phyloP scores from a whole-genome alignment of 805 yeast species.

The Sugiyamaella floridensis region DNA sequence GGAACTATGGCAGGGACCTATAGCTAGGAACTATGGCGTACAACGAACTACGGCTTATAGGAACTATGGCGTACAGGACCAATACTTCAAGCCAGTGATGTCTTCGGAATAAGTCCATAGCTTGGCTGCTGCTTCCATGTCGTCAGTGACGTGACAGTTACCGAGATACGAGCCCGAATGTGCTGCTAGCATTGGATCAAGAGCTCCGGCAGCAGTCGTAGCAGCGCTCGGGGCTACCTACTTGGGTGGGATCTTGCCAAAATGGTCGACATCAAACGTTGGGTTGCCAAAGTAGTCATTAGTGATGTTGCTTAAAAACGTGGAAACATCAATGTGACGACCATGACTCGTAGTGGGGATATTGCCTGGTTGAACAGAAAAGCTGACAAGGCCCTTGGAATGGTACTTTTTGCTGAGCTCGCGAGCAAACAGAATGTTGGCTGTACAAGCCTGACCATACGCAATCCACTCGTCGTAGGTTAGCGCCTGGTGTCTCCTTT shows the following conservation, averaged over 20 bases:
- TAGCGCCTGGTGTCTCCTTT: constrained; percentile 8
- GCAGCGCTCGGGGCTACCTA: constrained; percentile 1
- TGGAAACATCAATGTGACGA: constrained; percentile 6
- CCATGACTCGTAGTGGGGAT: constrained; percentile 7
- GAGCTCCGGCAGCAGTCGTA: constrained; percentile 1
- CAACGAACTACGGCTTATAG: too few relatives aligned
- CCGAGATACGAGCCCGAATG: neutral
- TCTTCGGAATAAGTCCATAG: constrained; percentile 1
- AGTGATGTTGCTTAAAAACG: neutral
- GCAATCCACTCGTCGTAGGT: constrained; percentile 8
- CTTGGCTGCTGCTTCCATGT: constrained; percentile 4
- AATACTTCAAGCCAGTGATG: too few relatives aligned
- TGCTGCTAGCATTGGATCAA: neutral
- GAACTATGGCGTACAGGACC: too few relatives aligned
- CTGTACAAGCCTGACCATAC: constrained; percentile 15
- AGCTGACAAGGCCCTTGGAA: constrained; percentile 7
- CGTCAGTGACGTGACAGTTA: neutral
- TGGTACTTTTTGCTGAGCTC: constrained; percentile 5
- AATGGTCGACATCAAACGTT: neutral
- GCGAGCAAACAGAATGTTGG: constrained; percentile 10
- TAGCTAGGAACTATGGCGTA: too few relatives aligned
- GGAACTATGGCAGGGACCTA: too few relatives aligned
- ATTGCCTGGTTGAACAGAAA: constrained; percentile 12
- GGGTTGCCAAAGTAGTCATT: constrained; percentile 4
- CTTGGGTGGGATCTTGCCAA: neutral